A percentile compares a stretch with the other conserved stretches of the same genome.
Conservation (phyloP, 1,139 yeast genomes). For the Suhomyces bribrorum region DNA sequence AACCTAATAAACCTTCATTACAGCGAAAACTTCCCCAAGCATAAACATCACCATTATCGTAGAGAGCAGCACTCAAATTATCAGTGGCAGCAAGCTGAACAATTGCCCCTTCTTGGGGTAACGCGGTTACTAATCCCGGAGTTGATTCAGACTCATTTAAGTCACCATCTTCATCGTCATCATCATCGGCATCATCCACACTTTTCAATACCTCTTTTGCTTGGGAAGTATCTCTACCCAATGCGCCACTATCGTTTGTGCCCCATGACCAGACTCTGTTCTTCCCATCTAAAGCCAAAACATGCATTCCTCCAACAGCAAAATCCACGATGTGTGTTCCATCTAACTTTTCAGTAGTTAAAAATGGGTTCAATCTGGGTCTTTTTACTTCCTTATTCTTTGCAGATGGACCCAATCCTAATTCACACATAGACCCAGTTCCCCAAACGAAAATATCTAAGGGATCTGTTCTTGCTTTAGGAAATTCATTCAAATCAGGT, state of each 20-base stretch:
- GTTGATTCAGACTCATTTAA: conserved; percentile 87
- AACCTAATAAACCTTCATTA: conserved; percentile 89
- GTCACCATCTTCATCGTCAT: conserved; percentile 77
- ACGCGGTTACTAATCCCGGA: conserved; percentile 71
- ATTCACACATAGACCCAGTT: conserved; percentile 94
- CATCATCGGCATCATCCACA: conserved; percentile 58
- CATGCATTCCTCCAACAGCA: conserved; percentile 96
- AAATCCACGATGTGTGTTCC: conserved; percentile 64
- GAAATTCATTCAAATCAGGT: conserved; percentile 47
- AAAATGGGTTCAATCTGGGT: conserved; percentile 83
- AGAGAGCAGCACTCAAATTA: conserved; percentile 78
- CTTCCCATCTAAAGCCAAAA: conserved; percentile 72
- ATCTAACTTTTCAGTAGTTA: conserved; percentile 60
- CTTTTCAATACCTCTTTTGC: conserved; percentile 64
- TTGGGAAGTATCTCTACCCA: conserved; percentile 82
- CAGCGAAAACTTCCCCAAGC: conserved; percentile 98
- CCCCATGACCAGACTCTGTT: conserved; percentile 97
- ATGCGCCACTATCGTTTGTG: conserved; percentile 85
- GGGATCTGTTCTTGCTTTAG: conserved; percentile 40
- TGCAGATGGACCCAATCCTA: conserved; percentile 90
- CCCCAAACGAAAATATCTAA: conserved; percentile 93
- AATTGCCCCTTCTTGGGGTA: conserved; percentile 57
- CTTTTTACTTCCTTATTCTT: conserved; percentile 90
- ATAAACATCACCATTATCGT: conserved; percentile 82
- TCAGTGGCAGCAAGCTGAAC: conserved; percentile 93